These are phyloP conservation scores for Bipolaris cookei DNA, from an alignment of 2,329 filamentous ascomycete genomes.

Conservation along the genomic window DNA sequence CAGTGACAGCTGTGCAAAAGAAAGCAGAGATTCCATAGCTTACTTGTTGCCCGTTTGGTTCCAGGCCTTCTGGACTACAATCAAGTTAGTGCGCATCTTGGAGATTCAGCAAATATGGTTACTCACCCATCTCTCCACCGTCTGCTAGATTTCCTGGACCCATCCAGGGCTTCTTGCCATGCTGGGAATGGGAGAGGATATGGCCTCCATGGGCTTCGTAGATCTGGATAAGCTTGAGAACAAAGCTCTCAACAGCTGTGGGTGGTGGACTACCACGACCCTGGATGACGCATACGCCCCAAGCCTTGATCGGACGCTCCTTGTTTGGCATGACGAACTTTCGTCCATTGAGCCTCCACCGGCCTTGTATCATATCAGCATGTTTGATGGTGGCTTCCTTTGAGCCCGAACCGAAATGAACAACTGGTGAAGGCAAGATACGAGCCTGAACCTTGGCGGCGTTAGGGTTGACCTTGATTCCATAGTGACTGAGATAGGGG, in stretches of 20 bases:
- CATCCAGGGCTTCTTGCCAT: conserved; percentile 42
- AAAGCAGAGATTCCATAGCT: background rate
- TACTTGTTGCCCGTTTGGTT: conserved; percentile 59
- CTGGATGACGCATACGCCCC: conserved; percentile 75
- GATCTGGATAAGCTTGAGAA: conserved; percentile 65
- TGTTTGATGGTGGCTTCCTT: conserved; percentile 34
- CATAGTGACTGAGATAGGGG: conserved; percentile 73
- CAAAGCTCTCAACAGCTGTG: conserved; percentile 59
- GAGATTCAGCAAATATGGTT: no score
- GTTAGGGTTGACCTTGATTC: conserved; percentile 68
- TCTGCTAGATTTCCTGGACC: conserved; percentile 39
- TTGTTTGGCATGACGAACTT: conserved; percentile 74
- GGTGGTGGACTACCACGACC: conserved; percentile 55
- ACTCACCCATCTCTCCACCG: conserved; percentile 52
- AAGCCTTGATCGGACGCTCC: conserved; percentile 65
- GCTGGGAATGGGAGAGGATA: conserved; percentile 48
- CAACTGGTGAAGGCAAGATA: conserved; percentile 71
- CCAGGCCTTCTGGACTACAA: conserved; percentile 60
- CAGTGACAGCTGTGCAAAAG: background rate
- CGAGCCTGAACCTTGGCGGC: conserved; percentile 72
- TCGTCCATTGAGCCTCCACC: conserved; percentile 83
- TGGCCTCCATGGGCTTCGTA: conserved; percentile 68
- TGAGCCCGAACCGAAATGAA: conserved; percentile 64
- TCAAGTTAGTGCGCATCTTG: background rate
- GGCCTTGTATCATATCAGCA: conserved; percentile 64